Conservation (phyloP, 176 grass and related monocot genomes). For the Pharus latifolius region DNA sequence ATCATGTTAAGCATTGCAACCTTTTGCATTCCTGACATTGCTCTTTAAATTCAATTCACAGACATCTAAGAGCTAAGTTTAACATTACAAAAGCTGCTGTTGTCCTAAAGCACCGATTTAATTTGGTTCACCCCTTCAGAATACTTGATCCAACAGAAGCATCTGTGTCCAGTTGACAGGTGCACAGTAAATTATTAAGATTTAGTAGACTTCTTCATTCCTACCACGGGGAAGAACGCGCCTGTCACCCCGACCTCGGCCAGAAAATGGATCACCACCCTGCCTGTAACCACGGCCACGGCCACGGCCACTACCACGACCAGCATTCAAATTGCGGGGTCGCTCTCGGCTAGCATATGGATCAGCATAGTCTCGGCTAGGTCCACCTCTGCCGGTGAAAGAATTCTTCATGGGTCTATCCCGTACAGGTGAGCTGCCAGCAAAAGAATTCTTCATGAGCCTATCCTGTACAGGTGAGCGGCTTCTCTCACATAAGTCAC, state of each 20-base stretch:
- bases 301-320: neutral
- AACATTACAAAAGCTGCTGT: too few species aligned
- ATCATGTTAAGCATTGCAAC: too few species aligned
- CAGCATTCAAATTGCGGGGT: conserved; percentile 16
- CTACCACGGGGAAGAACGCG: conserved; percentile 30
- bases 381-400: conserved; percentile 31
- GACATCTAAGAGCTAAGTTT: too few species aligned
- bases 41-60: too few species aligned
- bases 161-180: neutral
- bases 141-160: neutral
- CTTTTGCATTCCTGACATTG: too few species aligned
- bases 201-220: conserved; percentile 27
- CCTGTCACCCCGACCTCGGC: conserved; percentile 17
- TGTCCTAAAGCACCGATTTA: too few species aligned
- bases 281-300: conserved; percentile 38
- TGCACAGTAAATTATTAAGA: neutral
- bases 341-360: conserved; percentile 20
- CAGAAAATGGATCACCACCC: conserved; percentile 30
- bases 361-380: conserved; percentile 21
- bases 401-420: conserved; percentile 45
- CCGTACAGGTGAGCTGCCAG: conserved; percentile 25
- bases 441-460: conserved; percentile 36
- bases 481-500: conserved; percentile 49
- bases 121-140: too few species aligned
- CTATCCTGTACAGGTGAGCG: conserved; percentile 47